Evolutionary conservation across 176 grass and related monocot species (phyloP).

Genomic region (Triticum urartu): DNA sequence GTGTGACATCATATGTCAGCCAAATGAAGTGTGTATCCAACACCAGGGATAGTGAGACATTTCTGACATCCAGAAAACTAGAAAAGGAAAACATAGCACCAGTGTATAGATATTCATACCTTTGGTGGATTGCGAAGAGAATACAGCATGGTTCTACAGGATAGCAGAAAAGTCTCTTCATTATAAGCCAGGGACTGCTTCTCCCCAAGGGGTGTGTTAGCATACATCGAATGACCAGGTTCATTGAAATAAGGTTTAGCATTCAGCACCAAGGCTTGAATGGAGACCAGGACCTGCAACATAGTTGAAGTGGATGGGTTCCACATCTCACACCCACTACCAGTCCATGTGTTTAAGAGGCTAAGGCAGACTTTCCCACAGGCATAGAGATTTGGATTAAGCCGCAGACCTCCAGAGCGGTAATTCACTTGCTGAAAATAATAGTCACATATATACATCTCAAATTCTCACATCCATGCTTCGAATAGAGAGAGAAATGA

Average conservation of each 20-base stretch:
- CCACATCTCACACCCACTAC: conserved; percentile 71
- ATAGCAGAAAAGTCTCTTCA: conserved; percentile 63
- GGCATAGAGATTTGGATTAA: conserved; percentile 84
- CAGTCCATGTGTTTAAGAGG: conserved; percentile 76
- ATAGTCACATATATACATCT: conserved; percentile 12
- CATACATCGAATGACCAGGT: conserved; percentile 38
- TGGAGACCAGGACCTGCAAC: conserved; percentile 72
- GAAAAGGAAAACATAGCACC: conserved; percentile 4
- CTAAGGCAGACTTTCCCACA: conserved; percentile 84
- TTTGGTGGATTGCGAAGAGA: conserved; percentile 64
- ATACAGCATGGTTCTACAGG: conserved; percentile 77
- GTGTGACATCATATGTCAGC: background rate
- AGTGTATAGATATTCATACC: conserved; percentile 37
- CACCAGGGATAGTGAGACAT: background rate
- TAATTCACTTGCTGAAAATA: conserved; percentile 77
- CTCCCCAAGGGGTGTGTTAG: conserved; percentile 49
- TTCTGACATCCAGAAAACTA: conserved; percentile 13
- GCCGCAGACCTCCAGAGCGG: conserved; percentile 64
- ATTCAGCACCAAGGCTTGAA: conserved; percentile 86
- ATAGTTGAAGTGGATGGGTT: conserved; percentile 55
- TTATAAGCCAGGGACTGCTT: conserved; percentile 63
- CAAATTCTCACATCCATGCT: background rate
- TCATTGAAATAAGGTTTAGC: conserved; percentile 84
- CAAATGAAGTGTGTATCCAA: background rate
- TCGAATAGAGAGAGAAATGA: conserved; percentile 19